Percentiles rank a stretch among this genome's conserved stretches.
These are phyloP conservation scores for Yamadazyma blattariae DNA, from an alignment of 1,139 yeast species.

Conservation along the genomic window DNA sequence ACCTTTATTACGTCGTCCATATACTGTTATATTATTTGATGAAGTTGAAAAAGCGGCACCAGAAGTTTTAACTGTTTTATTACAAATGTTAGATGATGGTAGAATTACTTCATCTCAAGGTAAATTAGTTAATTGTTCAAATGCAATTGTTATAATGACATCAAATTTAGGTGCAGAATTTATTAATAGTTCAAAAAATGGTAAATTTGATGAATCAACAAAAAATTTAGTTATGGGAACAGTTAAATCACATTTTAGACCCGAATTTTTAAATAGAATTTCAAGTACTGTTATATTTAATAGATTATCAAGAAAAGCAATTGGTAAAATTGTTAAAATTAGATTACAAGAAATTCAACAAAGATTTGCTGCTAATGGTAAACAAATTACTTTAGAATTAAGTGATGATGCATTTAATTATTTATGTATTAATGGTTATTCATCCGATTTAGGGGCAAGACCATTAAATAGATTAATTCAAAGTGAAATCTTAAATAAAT, in stretches of 20 bases:
- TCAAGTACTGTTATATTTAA: slow-evolving; percentile 91
- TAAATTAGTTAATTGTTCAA: slow-evolving; percentile 87
- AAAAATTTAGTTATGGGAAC: slow-evolving; percentile 78
- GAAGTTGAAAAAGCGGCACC: slow-evolving; percentile 99
- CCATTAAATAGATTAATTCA: slow-evolving; percentile 95
- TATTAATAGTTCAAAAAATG: slow-evolving; percentile 64
- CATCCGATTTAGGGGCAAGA: slow-evolving; percentile 93
- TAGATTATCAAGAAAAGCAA: slow-evolving; percentile 86
- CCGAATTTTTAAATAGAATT: slow-evolving; percentile 95
- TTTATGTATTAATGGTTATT: slow-evolving; percentile 82
- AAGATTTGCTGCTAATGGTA: slow-evolving; percentile 82
- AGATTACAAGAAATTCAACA: slow-evolving; percentile 81
- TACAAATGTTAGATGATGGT: slow-evolving; percentile 95
- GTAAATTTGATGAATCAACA: slow-evolving; percentile 64
- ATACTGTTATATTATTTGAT: slow-evolving; percentile 90
- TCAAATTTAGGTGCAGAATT: slow-evolving; percentile 95
- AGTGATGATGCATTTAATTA: slow-evolving; percentile 76
- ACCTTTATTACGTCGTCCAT: slow-evolving; percentile 86
- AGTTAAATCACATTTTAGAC: slow-evolving; percentile 91
- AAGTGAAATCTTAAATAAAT: slow-evolving; percentile 75
- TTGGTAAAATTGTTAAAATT: slow-evolving; percentile 84
- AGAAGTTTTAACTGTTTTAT: slow-evolving; percentile 85
- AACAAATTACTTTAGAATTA: slow-evolving; percentile 65
- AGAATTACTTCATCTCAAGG: slow-evolving; percentile 94
- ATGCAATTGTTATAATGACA: slow-evolving; percentile 92